Conservation (phyloP, 805 yeast species). For the Cyberlindnera xishuangbannaensis region DNA sequence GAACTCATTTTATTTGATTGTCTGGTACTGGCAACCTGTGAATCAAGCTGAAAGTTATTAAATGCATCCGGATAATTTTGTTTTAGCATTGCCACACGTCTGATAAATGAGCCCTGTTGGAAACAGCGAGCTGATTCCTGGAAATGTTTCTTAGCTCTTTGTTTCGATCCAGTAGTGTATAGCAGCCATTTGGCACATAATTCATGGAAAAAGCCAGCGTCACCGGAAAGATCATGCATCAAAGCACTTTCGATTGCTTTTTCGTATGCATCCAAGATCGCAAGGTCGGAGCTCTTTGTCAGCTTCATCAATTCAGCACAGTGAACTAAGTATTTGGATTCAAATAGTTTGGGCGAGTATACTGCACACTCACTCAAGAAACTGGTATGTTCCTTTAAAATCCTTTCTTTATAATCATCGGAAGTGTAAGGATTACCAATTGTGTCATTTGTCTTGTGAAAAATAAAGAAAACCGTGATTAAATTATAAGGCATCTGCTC, state of each 20-base stretch:
- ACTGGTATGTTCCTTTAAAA: conserved; percentile 21
- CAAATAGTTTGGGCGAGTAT: conserved; percentile 33
- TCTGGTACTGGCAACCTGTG: conserved; percentile 18
- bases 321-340: conserved; percentile 31
- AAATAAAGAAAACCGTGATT: background rate
- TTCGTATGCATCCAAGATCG: conserved; percentile 39
- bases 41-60: conserved; percentile 21
- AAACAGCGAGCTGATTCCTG: conserved; percentile 33
- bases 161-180: conserved; percentile 17
- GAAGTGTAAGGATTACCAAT: conserved; percentile 21
- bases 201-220: conserved; percentile 35
- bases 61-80: conserved; percentile 27
- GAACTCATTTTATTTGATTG: conserved; percentile 11
- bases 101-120: conserved; percentile 26
- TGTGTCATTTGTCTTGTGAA: background rate
- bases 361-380: conserved; percentile 32
- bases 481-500: conserved; percentile 11
- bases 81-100: conserved; percentile 24
- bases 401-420: conserved; percentile 17
- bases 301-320: conserved; percentile 29
- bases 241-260: conserved; percentile 37
- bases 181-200: conserved; percentile 36
- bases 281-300: conserved; percentile 28
- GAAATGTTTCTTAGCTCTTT: conserved; percentile 32
- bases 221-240: conserved; percentile 28